Evolutionary conservation across 2,329 filamentous ascomycete genomes (phyloP), one percentile per base, ranked within the genome.

Genomic region (Fusarium bulbicola): DNA sequence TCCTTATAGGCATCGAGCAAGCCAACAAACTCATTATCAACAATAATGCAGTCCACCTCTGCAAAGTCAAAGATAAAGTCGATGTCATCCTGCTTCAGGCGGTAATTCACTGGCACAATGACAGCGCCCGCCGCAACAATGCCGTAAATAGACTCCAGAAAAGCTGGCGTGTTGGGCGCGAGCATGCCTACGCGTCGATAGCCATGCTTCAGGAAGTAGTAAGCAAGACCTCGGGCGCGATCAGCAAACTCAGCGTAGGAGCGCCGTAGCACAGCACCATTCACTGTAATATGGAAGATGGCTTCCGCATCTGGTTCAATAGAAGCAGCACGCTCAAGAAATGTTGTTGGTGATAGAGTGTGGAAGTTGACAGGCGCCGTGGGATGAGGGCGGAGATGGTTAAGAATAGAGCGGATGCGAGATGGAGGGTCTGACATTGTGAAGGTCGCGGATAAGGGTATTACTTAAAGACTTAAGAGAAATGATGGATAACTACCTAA

Each of bases 161-260:
- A 98, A 0, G 95, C 95, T 0, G 96, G 96, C 2, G 96, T 99
- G 80, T 99, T 99, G 7, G 96, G 93, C 14, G 91, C 92, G 16
- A 99, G 86, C 53, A 99, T 92, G 12, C 96, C 96, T 11, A 98
- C 92, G 67, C 93, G 88, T 77, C 90, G 92, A 78, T 90, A 91
- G 9, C 89, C 87, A 79, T 93, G 90, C 81, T 93, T 93, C 75
- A 89, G 89, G 63, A 99, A 81, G 80, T 92, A 98, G 83, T 97
- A 98, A 20, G 95, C 95, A 24, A 99, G 85, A 2, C 95, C 96
- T 46, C 93, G 86, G 7, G 95, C 93, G 47, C 96, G 93, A 79
- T 97, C 93, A 21, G 96, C 93, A 66, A 95, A 91, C 78, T 96
- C 92, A 65, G 86, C 85, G 80, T 99, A 99, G 6, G 89, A 92